Base-by-base conservation (phyloP, 371 early-diverging fungal species). In the Mortierella sp. region DNA sequence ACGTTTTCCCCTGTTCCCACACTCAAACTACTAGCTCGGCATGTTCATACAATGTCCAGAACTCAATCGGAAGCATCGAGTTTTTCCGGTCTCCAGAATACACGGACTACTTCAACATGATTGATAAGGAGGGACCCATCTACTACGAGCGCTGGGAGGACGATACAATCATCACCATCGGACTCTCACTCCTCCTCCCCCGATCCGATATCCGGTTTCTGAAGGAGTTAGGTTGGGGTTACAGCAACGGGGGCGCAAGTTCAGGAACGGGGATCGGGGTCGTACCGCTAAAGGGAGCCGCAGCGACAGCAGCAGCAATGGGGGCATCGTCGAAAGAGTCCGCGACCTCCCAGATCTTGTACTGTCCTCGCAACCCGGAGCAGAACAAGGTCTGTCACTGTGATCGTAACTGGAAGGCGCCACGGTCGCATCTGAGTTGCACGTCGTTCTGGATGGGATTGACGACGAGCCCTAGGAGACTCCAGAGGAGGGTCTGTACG, bases 141-240 rank as follows among this genome's bases (percentile, higher is more conserved):
- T 83, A 80, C 49, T 83, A 83, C 29, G 77, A 83, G 29, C 74
- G 77, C 54, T 83, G 79, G 79, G 73, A 74, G 14, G 83, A 83
- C 44, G 77, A 76, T 0, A 72, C 74, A 3, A 78, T 84, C 11
- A 68, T 77, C 48, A 80, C 84, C 6, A 71, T 84, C 16, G 84
- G 77, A 10, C 60, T 84, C 7, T 70, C 80, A 1, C 63, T 84
- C 11, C 78, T 84, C 24, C 27, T 55, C 5, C 48, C 65, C 0
- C 60, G 80, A 11, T 68, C 75, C 4, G 75, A 84, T 14, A 72
- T 71, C n/a, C 38, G 75, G 21, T 77, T 74, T 70, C 43, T 84
- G 32, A 49, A 65, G 11, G 48, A 75, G 3, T 48, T 77, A 27
- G 84, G 80, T 1, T 84, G 84, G 84, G 68, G 68, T 10, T 68